Base-by-base conservation (phyloP, 192 early-diverging fungal genomes). In the Funneliformis mosseae region DNA sequence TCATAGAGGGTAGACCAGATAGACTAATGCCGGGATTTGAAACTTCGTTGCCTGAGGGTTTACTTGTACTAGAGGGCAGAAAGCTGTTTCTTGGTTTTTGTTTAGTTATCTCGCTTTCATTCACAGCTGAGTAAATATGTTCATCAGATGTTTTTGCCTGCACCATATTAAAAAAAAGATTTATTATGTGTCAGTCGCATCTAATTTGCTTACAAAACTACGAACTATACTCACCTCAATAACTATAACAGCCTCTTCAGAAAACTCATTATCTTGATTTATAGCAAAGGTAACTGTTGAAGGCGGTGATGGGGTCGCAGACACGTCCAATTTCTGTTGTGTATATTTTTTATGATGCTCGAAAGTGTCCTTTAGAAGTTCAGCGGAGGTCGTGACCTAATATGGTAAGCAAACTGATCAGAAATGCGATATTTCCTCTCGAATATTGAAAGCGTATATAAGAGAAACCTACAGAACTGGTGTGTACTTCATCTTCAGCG, bases 401-500 rank as follows among this genome's bases (percentile, higher is more conserved):
- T 6, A 78, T 10, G 42, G 42, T 5, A 78, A 23, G 45, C 39
- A 61, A 45, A 33, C 12, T 45, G 62, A 63, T 62, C 14, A 76
- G 18, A 21, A 76, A 76, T 27, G 38, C 55, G 33, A 45, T 76
- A 23, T 72, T 72, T 45, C 43, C 3, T 72, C 42, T 72, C 41
- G 68, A 21, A 69, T 69, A 43, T 69, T 69, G 69, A 72, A 72
- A 8, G n/a, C 8, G 23, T 45, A 45, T 60, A 62, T 14, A 76
- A 38, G 55, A 60, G 75, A 78, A 77, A 77, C 77, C 10, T 68
- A 78, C 77, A 43, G 59, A 50, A 9, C 9, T 64, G 27, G 77
- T 78, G 7, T 78, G 77, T 27, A 78, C 77, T 46, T 78, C 77
- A n/a, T 78, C 77, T 67, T 78, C 77, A 2, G 77, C 77, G n/a